Evolutionary conservation across 1,284 basidiomycete genomes (phyloP), one percentile per base, ranked within the genome.

Genomic region (Mycena sp.): DNA sequence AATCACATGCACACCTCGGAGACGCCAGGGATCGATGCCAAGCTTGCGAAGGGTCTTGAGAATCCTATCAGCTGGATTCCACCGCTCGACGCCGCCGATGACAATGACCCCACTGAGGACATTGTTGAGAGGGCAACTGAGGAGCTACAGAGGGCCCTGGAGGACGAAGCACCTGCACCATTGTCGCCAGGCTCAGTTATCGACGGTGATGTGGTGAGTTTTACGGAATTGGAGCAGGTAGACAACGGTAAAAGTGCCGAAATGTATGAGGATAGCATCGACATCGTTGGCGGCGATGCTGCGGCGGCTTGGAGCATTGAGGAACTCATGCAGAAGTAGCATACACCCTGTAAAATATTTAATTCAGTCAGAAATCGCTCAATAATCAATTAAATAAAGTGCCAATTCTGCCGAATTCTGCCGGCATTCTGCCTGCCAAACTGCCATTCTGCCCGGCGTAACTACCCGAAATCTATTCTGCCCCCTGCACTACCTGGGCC

Each of bases 61-160:
- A 44, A 43, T 51, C 57, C 46, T 5, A 44, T 59, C 11, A 43
- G 37, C 2, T 59, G 57, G 57, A 50, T 51, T 17, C 48, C 57
- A 3, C 57, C 57, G 2, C 57, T 59, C 16, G 23, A 19, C 26
- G 26, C 17, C 6, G 16, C n/a, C n/a, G 14, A n/a, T 6, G 46
- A 5, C 16, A 25, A 4, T n/a, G 32, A 38, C 4, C 21, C 4
- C 7, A 32, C 30, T 23, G 19, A 38, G 14, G 55, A 49, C 35
- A 6, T 57, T 17, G 55, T 57, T 7, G 29, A 57, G 23, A 32
- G 29, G n/a, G 55, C 45, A 17, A 48, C 25, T 25, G 19, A n/a
- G 3, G 35, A 46, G 6, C 17, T 57, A 2, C 19, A 46, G 46
- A 51, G 4, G 1, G 30, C 14, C 9, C 37, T 40, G 6, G 57